phyloP scores from a whole-genome alignment of 1,284 basidiomycete species.

The Rhodotorula glutinis region DNA sequence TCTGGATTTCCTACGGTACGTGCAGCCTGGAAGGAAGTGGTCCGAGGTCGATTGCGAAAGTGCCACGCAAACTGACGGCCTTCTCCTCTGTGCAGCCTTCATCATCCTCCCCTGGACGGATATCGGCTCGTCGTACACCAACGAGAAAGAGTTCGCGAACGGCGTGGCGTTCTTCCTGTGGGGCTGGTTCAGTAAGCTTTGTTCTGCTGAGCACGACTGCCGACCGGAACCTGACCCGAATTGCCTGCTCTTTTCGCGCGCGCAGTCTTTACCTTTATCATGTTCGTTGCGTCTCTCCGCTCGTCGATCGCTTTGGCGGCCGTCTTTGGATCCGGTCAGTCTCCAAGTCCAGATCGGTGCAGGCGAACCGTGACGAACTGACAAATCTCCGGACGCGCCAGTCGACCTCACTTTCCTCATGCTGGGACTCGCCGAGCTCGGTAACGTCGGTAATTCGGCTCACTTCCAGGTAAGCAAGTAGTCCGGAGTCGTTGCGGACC shows the following conservation, averaged over 20 bases:
- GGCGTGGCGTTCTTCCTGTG: slow-evolving; percentile 53
- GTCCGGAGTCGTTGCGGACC: too few relatives aligned
- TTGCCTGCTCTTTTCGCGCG: slow-evolving; percentile 51
- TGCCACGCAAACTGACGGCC: too few relatives aligned
- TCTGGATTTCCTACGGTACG: slow-evolving; percentile 25
- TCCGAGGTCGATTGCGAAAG: too few relatives aligned
- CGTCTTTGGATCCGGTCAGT: slow-evolving; percentile 65
- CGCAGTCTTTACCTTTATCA: slow-evolving; percentile 62
- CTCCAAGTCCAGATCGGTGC: too few relatives aligned
- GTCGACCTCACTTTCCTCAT: too few relatives aligned
- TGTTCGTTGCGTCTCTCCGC: slow-evolving; percentile 59
- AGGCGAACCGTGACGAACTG: too few relatives aligned
- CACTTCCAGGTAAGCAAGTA: too few relatives aligned
- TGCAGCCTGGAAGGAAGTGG: too few relatives aligned
- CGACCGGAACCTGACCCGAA: neutral
- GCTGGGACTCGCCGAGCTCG: too few relatives aligned
- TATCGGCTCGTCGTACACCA: slow-evolving; percentile 52
- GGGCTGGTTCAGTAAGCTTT: slow-evolving; percentile 11
- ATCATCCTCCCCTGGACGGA: slow-evolving; percentile 50
- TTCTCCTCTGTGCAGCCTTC: neutral
- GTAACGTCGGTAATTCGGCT: too few relatives aligned
- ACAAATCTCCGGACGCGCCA: too few relatives aligned
- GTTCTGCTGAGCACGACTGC: neutral
- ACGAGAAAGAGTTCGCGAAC: slow-evolving; percentile 52
- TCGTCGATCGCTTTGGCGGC: slow-evolving; percentile 63